Conservation (phyloP, 2,329 filamentous ascomycete species). For the Neospermospora avenae region DNA sequence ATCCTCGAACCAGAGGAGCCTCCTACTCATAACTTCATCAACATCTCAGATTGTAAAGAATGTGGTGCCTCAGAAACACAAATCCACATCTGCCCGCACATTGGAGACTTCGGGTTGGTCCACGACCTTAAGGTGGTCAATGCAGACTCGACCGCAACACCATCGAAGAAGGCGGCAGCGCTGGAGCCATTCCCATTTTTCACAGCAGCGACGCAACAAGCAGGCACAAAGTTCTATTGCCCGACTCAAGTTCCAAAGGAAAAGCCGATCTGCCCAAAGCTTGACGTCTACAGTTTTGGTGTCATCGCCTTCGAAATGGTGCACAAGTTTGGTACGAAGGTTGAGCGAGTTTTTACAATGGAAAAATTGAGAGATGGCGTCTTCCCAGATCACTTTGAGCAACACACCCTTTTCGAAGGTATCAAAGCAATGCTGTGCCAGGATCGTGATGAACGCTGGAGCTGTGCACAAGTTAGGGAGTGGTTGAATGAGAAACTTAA, state of each 20-base stretch:
- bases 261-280: constrained; percentile 43
- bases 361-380: constrained; percentile 35
- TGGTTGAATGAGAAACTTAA: constrained; percentile 7
- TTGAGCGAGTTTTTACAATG: constrained; percentile 45
- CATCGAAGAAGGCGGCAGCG: background rate
- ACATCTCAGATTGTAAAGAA: constrained; percentile 37
- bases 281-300: constrained; percentile 61
- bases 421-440: constrained; percentile 20
- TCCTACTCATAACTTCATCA: constrained; percentile 42
- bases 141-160: background rate
- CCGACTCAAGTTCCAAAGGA: constrained; percentile 34
- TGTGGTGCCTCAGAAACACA: constrained; percentile 38
- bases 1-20: constrained; percentile 37
- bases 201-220: constrained; percentile 34
- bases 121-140: constrained; percentile 25
- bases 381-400: constrained; percentile 24
- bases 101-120: constrained; percentile 64
- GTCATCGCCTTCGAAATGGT: constrained; percentile 61
- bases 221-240: constrained; percentile 61
- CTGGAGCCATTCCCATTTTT: constrained; percentile 3
- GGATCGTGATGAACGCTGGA: constrained; percentile 14
- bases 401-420: constrained; percentile 26
- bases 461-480: constrained; percentile 2
- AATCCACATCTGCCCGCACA: constrained; percentile 53
- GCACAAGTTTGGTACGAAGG: constrained; percentile 49